Conservation (phyloP, 805 yeast species). For the Candida odintsovae region DNA sequence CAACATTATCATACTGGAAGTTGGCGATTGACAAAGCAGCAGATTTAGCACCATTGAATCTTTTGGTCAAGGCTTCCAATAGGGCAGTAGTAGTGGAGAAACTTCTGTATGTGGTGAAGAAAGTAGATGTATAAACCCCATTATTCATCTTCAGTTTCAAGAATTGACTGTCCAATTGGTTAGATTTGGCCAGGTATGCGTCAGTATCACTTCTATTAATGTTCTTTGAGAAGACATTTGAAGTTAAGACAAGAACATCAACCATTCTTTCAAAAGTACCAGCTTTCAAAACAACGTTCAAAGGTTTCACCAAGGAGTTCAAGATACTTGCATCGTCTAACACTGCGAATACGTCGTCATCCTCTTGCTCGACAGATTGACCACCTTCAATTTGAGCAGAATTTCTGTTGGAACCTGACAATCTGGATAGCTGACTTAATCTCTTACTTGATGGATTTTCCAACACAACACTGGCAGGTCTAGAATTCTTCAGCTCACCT, state of each 20-base stretch:
- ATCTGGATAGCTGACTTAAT: slow-evolving; percentile 31
- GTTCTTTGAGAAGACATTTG: slow-evolving; percentile 45
- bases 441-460: slow-evolving; percentile 40
- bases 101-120: slow-evolving; percentile 63
- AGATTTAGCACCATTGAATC: slow-evolving; percentile 58
- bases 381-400: slow-evolving; percentile 24
- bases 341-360: slow-evolving; percentile 28
- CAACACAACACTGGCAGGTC: slow-evolving; percentile 42
- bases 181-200: slow-evolving; percentile 29
- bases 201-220: slow-evolving; percentile 40
- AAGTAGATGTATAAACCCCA: slow-evolving; percentile 57
- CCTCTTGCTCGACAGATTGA: slow-evolving; percentile 18
- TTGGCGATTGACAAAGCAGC: slow-evolving; percentile 51
- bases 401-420: slow-evolving; percentile 16
- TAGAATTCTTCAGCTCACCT: slow-evolving; percentile 25
- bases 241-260: slow-evolving; percentile 74
- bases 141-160: slow-evolving; percentile 54
- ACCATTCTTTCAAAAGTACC: slow-evolving; percentile 72
- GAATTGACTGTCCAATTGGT: slow-evolving; percentile 32
- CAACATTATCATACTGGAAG: slow-evolving; percentile 18
- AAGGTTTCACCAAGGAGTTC: slow-evolving; percentile 24
- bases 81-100: slow-evolving; percentile 54
- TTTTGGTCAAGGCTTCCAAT: slow-evolving; percentile 43
- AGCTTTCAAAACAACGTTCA: slow-evolving; percentile 50
- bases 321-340: slow-evolving; percentile 23